A percentile compares a stretch with the other conserved stretches of the same genome.
Conservation (phyloP, 176 grass and related monocot genomes). For the Avena insularis region DNA sequence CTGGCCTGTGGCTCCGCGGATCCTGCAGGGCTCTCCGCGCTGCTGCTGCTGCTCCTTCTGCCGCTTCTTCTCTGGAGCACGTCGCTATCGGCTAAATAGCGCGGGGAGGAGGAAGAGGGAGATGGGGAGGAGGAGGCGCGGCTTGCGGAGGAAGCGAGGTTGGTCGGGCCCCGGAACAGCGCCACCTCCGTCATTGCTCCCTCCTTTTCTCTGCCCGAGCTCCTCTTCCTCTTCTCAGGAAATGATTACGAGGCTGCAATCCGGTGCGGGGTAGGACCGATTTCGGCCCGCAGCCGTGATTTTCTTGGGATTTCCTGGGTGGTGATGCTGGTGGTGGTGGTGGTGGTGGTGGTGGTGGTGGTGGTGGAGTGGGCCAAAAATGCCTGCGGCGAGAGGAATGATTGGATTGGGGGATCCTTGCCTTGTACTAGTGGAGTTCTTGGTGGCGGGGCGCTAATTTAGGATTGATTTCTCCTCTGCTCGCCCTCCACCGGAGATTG, state of each 20-base stretch:
- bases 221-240: conserved; percentile 22
- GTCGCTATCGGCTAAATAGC: conserved; percentile 54
- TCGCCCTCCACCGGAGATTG: conserved; percentile 34
- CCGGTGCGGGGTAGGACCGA: conserved; percentile 46
- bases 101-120: conserved; percentile 28
- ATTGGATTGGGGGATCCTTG: conserved; percentile 26
- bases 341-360: conserved; percentile 9
- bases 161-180: conserved; percentile 53
- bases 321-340: not conserved
- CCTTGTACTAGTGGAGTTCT: conserved; percentile 47
- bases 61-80: conserved; percentile 39
- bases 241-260: conserved; percentile 31
- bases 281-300: not conserved
- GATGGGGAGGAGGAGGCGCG: conserved; percentile 37
- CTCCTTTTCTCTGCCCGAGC: conserved; percentile 51
- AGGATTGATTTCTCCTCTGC: conserved; percentile 25
- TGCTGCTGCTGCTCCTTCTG: not conserved
- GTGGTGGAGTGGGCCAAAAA: conserved; percentile 49
- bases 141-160: conserved; percentile 59
- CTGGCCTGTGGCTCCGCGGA: conserved; percentile 21
- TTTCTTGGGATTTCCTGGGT: conserved; percentile 45
- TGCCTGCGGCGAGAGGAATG: conserved; percentile 42
- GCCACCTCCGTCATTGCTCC: conserved; percentile 71
- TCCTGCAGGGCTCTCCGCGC: conserved; percentile 26
- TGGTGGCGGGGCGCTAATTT: conserved; percentile 44